Percentiles rank a stretch among this genome's conserved stretches.
Evolutionary conservation across 2,329 filamentous ascomycete genomes (phyloP).

Genomic region (Sclerotinia minor): DNA sequence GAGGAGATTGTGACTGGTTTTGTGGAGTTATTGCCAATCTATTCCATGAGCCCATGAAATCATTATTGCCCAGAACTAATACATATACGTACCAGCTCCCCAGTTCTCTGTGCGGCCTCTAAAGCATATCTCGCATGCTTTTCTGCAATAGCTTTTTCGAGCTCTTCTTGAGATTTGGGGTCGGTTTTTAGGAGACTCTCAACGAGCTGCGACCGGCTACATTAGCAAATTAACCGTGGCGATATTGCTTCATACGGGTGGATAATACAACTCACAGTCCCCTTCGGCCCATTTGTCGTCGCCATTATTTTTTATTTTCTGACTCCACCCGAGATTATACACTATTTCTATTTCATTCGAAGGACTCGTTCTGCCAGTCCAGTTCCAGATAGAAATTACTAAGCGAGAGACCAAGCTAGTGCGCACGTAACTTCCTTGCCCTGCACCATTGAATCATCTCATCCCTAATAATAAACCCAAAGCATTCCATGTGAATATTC

Average conservation of each 20-base stretch:
- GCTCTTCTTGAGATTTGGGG: constrained; percentile 56
- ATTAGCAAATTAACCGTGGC: constrained; percentile 45
- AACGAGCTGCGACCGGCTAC: constrained; percentile 18
- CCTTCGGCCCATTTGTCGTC: constrained; percentile 20
- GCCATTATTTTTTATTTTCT: constrained; percentile 11
- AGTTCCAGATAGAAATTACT: constrained; percentile 10
- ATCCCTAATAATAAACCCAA: constrained; percentile 11
- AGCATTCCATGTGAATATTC: constrained; percentile 20
- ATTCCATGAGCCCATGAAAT: constrained; percentile 8
- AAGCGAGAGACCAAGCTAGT: background rate
- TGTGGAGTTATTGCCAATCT: constrained; percentile 80
- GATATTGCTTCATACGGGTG: background rate
- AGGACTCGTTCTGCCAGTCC: background rate
- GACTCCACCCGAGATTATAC: background rate
- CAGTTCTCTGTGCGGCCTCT: constrained; percentile 52
- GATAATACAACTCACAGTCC: constrained; percentile 17
- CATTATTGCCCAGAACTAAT: background rate
- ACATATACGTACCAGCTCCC: constrained; percentile 58
- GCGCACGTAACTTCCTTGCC: background rate
- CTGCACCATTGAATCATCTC: constrained; percentile 9
- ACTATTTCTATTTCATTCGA: background rate
- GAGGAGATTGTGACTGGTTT: constrained; percentile 86
- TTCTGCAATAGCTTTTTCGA: constrained; percentile 57
- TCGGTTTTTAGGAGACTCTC: constrained; percentile 48
- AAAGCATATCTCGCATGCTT: constrained; percentile 35